phyloP scores from a whole-genome alignment of 1,284 basidiomycete genomes.

The Phlebopus sp. region DNA sequence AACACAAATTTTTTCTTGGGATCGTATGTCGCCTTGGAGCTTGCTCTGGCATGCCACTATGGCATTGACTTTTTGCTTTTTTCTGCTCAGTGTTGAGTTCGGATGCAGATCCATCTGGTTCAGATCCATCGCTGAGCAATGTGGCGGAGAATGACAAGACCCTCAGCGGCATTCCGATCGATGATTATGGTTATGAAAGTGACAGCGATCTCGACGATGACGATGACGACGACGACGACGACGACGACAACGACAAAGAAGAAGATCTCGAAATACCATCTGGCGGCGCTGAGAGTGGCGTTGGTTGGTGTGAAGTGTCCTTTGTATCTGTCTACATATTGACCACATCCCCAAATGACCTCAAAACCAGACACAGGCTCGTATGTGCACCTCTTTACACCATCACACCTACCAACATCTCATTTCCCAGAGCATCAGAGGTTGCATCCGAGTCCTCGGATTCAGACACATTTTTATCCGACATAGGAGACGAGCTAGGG shows the following conservation, averaged over 20 bases:
- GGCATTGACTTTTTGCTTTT: neutral
- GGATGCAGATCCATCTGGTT: neutral
- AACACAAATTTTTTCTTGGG: slow-evolving; percentile 11
- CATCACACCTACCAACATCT: too few relatives aligned
- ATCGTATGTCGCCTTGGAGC: neutral
- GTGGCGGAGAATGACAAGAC: neutral
- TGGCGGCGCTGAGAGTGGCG: too few relatives aligned
- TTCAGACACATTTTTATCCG: neutral
- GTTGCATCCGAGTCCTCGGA: neutral
- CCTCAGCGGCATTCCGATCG: slow-evolving; percentile 1
- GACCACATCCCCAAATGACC: too few relatives aligned
- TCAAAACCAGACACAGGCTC: too few relatives aligned
- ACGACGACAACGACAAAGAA: slow-evolving; percentile 1
- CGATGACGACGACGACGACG: neutral
- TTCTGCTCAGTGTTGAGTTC: neutral
- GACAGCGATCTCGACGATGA: slow-evolving; percentile 15
- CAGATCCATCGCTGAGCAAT: neutral
- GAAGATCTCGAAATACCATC: too few relatives aligned
- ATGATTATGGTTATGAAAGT: slow-evolving; percentile 11
- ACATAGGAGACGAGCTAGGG: neutral
- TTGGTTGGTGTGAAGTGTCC: too few relatives aligned
- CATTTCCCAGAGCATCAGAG: neutral
- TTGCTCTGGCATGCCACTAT: neutral
- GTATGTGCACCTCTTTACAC: too few relatives aligned
- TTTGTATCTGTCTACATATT: too few relatives aligned